A percentile compares a stretch with the other conserved stretches of the same genome.
phyloP scores from a whole-genome alignment of 2,329 filamentous ascomycete species.

The Periconia macrospinosa region DNA sequence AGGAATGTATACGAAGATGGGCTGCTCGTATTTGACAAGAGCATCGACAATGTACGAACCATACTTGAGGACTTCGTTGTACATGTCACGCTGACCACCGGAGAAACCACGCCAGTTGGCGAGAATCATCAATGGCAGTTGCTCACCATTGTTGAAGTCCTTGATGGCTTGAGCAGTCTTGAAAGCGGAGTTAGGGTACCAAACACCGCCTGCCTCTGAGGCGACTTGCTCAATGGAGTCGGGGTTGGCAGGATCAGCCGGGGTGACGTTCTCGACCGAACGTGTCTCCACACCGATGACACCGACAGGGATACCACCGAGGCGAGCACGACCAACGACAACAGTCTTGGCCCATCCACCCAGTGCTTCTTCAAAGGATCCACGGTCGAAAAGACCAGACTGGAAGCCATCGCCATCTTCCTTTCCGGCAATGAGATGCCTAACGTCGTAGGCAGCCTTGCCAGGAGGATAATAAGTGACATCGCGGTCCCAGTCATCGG shows the following conservation, averaged over 20 bases:
- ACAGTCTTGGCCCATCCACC: conserved; percentile 97
- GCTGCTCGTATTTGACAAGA: conserved; percentile 97
- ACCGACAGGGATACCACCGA: conserved; percentile 97
- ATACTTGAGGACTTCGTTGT: conserved; percentile 99
- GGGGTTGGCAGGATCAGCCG: conserved; percentile 95
- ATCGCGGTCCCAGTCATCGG: conserved; percentile 91
- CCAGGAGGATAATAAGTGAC: conserved; percentile 77
- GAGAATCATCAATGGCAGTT: conserved; percentile 97
- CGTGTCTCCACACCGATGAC: conserved; percentile 97
- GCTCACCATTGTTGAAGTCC: conserved; percentile 99
- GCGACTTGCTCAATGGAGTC: conserved; percentile 96
- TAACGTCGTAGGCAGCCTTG: conserved; percentile 87
- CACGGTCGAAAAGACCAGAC: conserved; percentile 91
- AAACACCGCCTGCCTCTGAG: conserved; percentile 96
- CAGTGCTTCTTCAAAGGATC: conserved; percentile 94
- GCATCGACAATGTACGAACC: conserved; percentile 99
- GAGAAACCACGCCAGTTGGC: conserved; percentile 99
- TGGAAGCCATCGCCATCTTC: conserved; percentile 84
- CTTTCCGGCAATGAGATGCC: conserved; percentile 89
- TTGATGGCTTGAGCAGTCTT: conserved; percentile 99
- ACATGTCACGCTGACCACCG: conserved; percentile 99
- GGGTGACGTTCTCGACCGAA: conserved; percentile 93
- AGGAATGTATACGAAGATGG: conserved; percentile 98
- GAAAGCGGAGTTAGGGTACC: conserved; percentile 99
- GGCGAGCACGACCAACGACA: conserved; percentile 91